phyloP scores from a whole-genome alignment of 1,284 basidiomycete species.

The Volvariella surrecta region DNA sequence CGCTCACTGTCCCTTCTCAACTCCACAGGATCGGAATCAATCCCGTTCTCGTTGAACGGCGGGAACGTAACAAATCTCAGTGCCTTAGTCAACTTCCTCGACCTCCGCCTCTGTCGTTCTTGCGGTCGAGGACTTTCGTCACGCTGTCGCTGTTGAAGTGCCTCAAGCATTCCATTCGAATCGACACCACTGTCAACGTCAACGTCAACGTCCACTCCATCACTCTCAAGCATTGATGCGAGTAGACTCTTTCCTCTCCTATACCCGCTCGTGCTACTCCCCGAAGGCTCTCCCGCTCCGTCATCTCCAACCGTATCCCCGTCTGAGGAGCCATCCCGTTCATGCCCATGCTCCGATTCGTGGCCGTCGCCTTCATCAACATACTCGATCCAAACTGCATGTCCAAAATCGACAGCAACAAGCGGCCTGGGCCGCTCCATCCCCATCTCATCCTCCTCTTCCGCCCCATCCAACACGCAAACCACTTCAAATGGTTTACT shows the following conservation, averaged over 20 bases:
- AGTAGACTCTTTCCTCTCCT: no score
- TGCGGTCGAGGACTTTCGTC: not conserved
- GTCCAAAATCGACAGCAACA: slow-evolving; percentile 71
- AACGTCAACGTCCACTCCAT: slow-evolving; percentile 5
- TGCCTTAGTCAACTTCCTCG: slow-evolving; percentile 28
- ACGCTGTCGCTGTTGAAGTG: not conserved
- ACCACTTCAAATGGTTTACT: slow-evolving; percentile 63
- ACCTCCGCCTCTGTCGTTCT: no score
- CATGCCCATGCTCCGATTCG: slow-evolving; percentile 3
- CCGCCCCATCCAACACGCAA: slow-evolving; percentile 41
- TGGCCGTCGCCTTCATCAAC: slow-evolving; percentile 21
- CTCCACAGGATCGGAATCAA: slow-evolving; percentile 8
- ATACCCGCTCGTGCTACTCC: no score
- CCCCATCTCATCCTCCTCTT: slow-evolving; percentile 23
- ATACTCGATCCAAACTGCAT: slow-evolving; percentile 68
- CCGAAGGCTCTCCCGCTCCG: slow-evolving; percentile 12
- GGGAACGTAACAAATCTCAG: slow-evolving; percentile 66
- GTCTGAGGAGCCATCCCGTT: not conserved
- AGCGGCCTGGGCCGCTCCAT: slow-evolving; percentile 50
- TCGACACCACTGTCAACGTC: not conserved
- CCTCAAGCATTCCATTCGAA: not conserved
- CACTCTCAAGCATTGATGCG: slow-evolving; percentile 8
- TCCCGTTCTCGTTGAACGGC: slow-evolving; percentile 31
- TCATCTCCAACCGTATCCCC: slow-evolving; percentile 15
- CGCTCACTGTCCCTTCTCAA: slow-evolving; percentile 3